Base-by-base conservation (phyloP, 768 basidiomycete species). In the Cystobasidium tubakii region DNA sequence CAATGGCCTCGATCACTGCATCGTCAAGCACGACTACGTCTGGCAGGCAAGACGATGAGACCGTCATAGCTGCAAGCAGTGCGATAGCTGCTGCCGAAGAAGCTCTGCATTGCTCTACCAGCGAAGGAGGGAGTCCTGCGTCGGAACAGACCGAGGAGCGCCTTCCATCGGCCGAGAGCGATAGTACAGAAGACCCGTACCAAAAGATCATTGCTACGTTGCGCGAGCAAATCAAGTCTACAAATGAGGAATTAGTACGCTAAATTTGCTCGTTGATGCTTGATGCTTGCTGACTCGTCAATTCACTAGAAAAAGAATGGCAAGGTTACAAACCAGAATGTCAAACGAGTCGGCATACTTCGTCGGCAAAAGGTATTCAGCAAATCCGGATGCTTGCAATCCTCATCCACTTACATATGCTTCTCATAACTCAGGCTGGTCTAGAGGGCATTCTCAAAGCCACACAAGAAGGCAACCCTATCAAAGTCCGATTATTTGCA, bases 301-400 rank as follows among this genome's bases (percentile, higher is more conserved):
- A 60, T 29, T 10, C 57, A 2, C 53, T 34, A 60, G 57, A 60
- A 60, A 60, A 60, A 60, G 57, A 60, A 60, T 60, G 57, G 57
- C 57, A 60, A 60, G 21, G 57, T 60, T 25, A 60, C 57, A 27
- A 60, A 60, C 27, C 57, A 60, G 33, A 60, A 60, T 60, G 57
- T 60, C 33, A 60, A 60, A 31, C 25, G 57, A 60, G 57, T 60
- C 23, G 57, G 29, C 2, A 60, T 60, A 6, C 57, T 60, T 13
- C 57, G 57, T 12, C 57, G 57, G 4, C 57, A 60, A 60, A 60
- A 60, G 57, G 57, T 60, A 29, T 27, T 12, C 33, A 29, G 6
- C 27, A 6, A 6, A n/a, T 54, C 7, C 21, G 7, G 15, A 6
- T 6, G 6, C 39, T 39, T 6, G 39, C 39, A 15, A 6, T 15